These are phyloP conservation scores for Eucalyptus rudis DNA, from an alignment of 345 rosid species.

Conservation along the genomic window DNA sequence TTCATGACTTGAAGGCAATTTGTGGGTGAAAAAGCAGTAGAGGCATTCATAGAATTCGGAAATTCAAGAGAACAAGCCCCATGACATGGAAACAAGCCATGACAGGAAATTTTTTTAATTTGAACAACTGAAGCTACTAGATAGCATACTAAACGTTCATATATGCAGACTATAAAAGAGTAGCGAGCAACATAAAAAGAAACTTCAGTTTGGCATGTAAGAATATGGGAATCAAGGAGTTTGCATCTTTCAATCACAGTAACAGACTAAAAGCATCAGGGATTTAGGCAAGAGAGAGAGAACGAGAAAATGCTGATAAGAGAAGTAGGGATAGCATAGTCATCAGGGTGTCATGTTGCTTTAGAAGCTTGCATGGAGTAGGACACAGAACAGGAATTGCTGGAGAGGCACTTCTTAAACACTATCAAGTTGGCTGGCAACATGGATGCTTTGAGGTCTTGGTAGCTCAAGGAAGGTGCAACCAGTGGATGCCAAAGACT, in stretches of 20 bases:
- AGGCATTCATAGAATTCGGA: neutral
- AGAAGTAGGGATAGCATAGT: neutral
- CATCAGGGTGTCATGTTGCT: neutral
- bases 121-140: neutral
- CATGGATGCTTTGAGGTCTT: neutral
- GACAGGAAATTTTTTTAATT: neutral
- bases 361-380: neutral
- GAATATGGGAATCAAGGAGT: neutral
- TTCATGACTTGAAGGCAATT: neutral
- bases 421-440: neutral
- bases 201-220: neutral
- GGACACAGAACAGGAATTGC: neutral
- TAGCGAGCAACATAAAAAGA: neutral
- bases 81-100: neutral
- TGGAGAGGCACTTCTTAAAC: neutral
- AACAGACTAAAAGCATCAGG: neutral
- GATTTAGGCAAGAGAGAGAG: neutral
- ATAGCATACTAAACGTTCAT: neutral
- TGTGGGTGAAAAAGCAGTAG: neutral
- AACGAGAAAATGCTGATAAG: neutral
- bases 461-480: neutral
- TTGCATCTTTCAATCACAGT: neutral
- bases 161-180: neutral
- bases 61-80: neutral
- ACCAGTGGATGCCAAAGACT: neutral